phyloP scores from a whole-genome alignment of 2,329 filamentous ascomycete species.

The Metarhizium anisopliae region DNA sequence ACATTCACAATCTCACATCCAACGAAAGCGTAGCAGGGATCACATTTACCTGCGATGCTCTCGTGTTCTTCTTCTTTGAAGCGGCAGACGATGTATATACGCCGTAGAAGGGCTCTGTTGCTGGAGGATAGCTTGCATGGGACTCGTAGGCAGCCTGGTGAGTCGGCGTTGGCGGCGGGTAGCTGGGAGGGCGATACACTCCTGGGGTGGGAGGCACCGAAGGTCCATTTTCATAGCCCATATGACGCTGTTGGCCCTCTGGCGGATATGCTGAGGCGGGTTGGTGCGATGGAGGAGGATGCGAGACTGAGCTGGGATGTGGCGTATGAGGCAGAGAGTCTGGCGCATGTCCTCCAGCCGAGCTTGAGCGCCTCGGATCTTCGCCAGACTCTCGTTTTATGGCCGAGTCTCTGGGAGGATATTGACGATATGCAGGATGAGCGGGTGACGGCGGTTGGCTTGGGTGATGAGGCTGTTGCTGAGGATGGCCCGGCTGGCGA shows the following conservation, averaged over 20 bases:
- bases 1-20: neutral
- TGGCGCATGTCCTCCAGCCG: conserved; percentile 34
- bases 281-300: conserved; percentile 21
- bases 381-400: conserved; percentile 49
- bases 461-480: conserved; percentile 11
- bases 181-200: conserved; percentile 31
- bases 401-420: conserved; percentile 38
- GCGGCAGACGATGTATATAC: conserved; percentile 34
- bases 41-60: conserved; percentile 49
- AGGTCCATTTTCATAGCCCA: conserved; percentile 42
- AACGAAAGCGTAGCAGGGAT: neutral
- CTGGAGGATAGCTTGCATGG: conserved; percentile 20
- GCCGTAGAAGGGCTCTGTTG: conserved; percentile 27
- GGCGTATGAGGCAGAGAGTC: conserved; percentile 23
- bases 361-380: conserved; percentile 43
- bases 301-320: conserved; percentile 22
- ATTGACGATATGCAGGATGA: conserved; percentile 34
- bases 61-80: conserved; percentile 52
- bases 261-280: conserved; percentile 24
- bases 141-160: conserved; percentile 31
- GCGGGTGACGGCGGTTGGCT: conserved; percentile 32
- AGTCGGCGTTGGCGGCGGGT: conserved; percentile 30
- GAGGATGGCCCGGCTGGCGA: conserved; percentile 19
- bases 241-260: conserved; percentile 41
- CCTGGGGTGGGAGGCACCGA: conserved; percentile 36